Evolutionary conservation across 2,329 filamentous ascomycete species (phyloP), one percentile per base, ranked within the genome.

Genomic region (Aspergillus novoparasiticus): DNA sequence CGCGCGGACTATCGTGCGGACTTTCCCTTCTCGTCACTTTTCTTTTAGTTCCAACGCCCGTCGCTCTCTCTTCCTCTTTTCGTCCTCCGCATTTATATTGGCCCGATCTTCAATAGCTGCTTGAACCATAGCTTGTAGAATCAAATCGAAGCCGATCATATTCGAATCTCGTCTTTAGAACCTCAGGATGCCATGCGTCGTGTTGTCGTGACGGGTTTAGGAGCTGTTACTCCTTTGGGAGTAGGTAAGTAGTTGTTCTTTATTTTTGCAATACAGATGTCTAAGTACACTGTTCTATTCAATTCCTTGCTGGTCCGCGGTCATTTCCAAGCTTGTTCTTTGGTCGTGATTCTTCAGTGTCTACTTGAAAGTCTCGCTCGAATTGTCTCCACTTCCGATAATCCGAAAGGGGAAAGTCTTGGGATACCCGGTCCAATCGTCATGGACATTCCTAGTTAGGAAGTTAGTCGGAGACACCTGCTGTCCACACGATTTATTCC

Each of bases 151-250:
- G 21, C 23, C 45, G 21, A 48, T 19, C 21, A 26, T 19, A 48
- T 48, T 48, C 45, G 11, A 48, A 43, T 58, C 14, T 43, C n/a
- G 32, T 28, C 19, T n/a, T 28, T 26, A 16, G 51, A 32, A 54
- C 21, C 63, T 60, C 66, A 68, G 63, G 51, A 70, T 70, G 66
- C 67, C 63, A 80, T 82, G 80, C 80, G 80, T 71, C 88, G 91
- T 71, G 92, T 95, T 71, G 92, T 94, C 72, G 89, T 95, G 75
- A 95, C 92, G 59, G 92, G 92, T 73, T 83, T 95, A 57, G 92
- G 92, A 66, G 91, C 90, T 75, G 86, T 95, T 71, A 93, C 91
- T 69, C 94, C 94, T 63, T 83, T 97, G 30, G 94, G 92, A 65
- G 88, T 96, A 63, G 93, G 86, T 88, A 74, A 67, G 77, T 76